Evolutionary conservation across 192 early-diverging fungal species (phyloP).

Genomic region (Gaertneriomyces sp.): DNA sequence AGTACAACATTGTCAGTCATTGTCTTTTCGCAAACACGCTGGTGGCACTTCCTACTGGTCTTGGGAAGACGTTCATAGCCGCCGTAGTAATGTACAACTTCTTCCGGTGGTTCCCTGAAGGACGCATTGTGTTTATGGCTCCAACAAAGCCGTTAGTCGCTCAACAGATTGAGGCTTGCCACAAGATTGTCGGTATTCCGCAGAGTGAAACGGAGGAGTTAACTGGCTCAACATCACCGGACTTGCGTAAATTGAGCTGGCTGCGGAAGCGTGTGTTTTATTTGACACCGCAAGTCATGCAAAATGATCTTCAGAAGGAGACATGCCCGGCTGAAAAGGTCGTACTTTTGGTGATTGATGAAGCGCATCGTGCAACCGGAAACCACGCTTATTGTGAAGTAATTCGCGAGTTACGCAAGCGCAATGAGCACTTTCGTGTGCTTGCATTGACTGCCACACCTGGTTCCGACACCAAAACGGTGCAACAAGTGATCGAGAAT

Average conservation of each 20-base stretch:
- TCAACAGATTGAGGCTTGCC: slow-evolving; percentile 89
- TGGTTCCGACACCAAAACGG: slow-evolving; percentile 64
- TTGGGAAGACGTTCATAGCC: slow-evolving; percentile 94
- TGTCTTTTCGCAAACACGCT: slow-evolving; percentile 81
- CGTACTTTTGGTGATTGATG: slow-evolving; percentile 78
- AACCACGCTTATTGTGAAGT: slow-evolving; percentile 78
- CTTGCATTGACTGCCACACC: slow-evolving; percentile 87
- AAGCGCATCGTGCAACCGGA: slow-evolving; percentile 86
- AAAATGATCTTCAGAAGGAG: slow-evolving; percentile 73
- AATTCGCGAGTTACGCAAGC: slow-evolving; percentile 50
- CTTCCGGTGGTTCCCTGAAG: slow-evolving; percentile 86
- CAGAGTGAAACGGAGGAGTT: slow-evolving; percentile 57
- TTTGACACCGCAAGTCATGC: slow-evolving; percentile 80
- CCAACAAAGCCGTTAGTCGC: slow-evolving; percentile 88
- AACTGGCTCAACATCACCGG: slow-evolving; percentile 59
- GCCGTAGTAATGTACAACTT: slow-evolving; percentile 88
- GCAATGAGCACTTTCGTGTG: slow-evolving; percentile 61
- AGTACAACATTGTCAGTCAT: slow-evolving; percentile 76
- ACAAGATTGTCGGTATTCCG: slow-evolving; percentile 74
- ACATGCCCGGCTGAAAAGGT: slow-evolving; percentile 67
- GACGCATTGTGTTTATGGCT: slow-evolving; percentile 84
- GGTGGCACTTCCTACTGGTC: slow-evolving; percentile 72
- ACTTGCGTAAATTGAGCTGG: slow-evolving; percentile 61
- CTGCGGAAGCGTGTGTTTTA: slow-evolving; percentile 70
- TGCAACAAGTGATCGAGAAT: slow-evolving; percentile 72